Percentiles rank a stretch among this genome's conserved stretches.
Conservation (phyloP, 148 eudicot species). For the Diospyros lotus region DNA sequence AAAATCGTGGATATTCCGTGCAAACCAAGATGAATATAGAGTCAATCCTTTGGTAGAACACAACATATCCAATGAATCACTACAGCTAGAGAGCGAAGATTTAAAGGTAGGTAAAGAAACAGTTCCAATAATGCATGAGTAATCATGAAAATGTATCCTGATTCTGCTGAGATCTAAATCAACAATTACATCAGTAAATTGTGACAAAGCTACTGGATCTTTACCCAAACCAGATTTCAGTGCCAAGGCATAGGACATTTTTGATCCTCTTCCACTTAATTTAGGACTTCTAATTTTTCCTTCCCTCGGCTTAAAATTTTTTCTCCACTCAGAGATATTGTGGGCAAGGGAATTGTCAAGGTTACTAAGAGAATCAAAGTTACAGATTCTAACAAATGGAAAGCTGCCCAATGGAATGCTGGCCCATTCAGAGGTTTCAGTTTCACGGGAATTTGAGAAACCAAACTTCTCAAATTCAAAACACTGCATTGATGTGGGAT, state of each 20-base stretch:
- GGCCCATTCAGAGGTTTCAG: constrained; percentile 42
- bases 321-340: constrained; percentile 42
- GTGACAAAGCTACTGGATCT: constrained; percentile 18
- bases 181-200: constrained; percentile 20
- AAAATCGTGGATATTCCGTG: constrained; percentile 35
- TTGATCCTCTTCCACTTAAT: constrained; percentile 16
- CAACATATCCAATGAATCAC: constrained; percentile 54
- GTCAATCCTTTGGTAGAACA: constrained; percentile 58
- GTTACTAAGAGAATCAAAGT: constrained; percentile 32
- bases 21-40: constrained; percentile 65
- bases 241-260: constrained; percentile 12
- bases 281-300: constrained; percentile 24
- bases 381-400: constrained; percentile 53
- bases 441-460: constrained; percentile 45
- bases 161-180: constrained; percentile 41
- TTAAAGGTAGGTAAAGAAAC: constrained; percentile 54
- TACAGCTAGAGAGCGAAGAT: constrained; percentile 33
- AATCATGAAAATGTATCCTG: constrained; percentile 76
- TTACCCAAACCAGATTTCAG: constrained; percentile 13
- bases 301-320: constrained; percentile 25
- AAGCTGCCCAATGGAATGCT: constrained; percentile 44
- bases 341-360: constrained; percentile 32
- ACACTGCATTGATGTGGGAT: constrained; percentile 20
- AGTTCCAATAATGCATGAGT: constrained; percentile 54
- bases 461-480: constrained; percentile 47